Conservation (phyloP, 257 asterid genomes). For the Fraxinus excelsior region DNA sequence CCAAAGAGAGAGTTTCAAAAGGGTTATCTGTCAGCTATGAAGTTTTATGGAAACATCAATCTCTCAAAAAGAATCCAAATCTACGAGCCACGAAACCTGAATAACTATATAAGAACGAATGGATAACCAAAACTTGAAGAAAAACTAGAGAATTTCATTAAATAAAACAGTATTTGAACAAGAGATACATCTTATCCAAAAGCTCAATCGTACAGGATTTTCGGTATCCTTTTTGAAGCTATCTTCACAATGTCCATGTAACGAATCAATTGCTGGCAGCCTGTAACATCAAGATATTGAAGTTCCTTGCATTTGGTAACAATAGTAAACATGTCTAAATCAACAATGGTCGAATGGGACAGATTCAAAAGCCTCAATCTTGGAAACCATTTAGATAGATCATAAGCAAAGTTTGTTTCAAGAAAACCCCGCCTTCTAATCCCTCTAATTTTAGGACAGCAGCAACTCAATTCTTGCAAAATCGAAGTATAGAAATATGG, state of each 20-base stretch:
- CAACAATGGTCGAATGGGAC: slow-evolving; percentile 38
- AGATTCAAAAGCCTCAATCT: slow-evolving; percentile 41
- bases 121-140: not conserved
- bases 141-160: not conserved
- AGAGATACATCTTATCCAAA: not conserved
- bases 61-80: too few species aligned
- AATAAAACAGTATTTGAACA: not conserved
- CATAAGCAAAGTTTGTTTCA: slow-evolving; percentile 21
- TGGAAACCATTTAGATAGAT: slow-evolving; percentile 32
- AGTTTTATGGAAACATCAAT: too few species aligned
- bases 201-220: slow-evolving; percentile 45
- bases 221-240: slow-evolving; percentile 30
- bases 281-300: slow-evolving; percentile 43
- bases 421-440: slow-evolving; percentile 39
- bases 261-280: slow-evolving; percentile 36
- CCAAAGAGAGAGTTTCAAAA: too few species aligned
- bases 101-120: too few species aligned
- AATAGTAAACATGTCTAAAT: slow-evolving; percentile 40
- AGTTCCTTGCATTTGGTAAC: slow-evolving; percentile 34
- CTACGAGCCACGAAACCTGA: not conserved
- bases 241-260: slow-evolving; percentile 50
- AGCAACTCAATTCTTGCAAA: slow-evolving; percentile 32
- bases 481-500: slow-evolving; percentile 39
- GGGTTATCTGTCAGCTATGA: too few species aligned
- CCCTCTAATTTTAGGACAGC: slow-evolving; percentile 49